Conservation (phyloP, 2,329 filamentous ascomycete genomes). For the Parasarocladium wereldwijsianum region DNA sequence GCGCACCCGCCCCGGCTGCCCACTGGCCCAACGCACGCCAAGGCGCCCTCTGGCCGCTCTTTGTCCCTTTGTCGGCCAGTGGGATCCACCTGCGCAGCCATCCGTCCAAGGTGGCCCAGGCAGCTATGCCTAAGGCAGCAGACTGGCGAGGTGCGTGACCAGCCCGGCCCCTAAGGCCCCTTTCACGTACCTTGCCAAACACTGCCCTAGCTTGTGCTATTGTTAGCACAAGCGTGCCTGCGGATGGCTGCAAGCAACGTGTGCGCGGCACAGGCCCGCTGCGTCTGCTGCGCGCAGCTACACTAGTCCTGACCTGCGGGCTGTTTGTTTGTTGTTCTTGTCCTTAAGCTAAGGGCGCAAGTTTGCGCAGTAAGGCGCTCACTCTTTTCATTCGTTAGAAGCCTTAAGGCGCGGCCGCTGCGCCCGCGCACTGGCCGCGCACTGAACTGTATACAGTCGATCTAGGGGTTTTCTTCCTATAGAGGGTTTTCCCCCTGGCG, state of each 20-base stretch:
- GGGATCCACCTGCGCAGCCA: no score
- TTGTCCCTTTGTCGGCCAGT: no score
- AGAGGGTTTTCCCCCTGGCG: background rate
- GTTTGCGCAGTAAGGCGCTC: background rate
- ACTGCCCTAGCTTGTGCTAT: background rate
- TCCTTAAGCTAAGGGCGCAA: background rate
- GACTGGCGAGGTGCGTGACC: background rate
- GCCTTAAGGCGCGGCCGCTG: background rate
- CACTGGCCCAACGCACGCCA: background rate
- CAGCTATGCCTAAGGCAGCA: background rate
- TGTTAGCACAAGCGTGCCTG: background rate
- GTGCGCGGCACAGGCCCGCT: background rate
- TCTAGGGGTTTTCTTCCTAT: background rate
- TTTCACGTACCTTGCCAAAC: no score
- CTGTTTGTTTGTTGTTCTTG: slow-evolving; percentile 2
- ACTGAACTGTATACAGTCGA: background rate
- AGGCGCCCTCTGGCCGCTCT: no score
- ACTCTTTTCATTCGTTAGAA: background rate
- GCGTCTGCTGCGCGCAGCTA: background rate
- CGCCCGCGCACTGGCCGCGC: background rate
- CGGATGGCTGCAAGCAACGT: background rate
- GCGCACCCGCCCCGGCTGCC: background rate
- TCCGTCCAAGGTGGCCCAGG: no score
- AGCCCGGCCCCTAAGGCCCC: background rate
- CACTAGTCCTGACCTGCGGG: background rate